Evolutionary conservation across 306 rosid genomes (phyloP), one percentile per base, ranked within the genome.

Genomic region (Abrus precatorius): DNA sequence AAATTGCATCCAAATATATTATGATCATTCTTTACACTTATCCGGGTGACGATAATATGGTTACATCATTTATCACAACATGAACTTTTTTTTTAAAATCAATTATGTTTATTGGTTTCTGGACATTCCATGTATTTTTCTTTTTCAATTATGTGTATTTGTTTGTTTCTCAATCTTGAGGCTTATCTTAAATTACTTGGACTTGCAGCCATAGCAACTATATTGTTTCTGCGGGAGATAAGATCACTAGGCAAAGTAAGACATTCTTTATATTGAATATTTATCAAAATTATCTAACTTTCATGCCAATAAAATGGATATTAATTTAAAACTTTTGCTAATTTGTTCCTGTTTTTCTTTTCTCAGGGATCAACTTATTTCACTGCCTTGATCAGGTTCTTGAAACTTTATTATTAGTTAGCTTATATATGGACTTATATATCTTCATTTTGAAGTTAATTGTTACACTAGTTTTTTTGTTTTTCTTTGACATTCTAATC

Each of bases 341-440:
- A 30, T 76, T 81, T 61, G 29, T 70, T 88, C 29, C 32, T 75
- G 70, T 53, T 86, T 78, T 86, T 71, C 66, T 75, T 77, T 73
- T 66, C 71, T 73, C 93, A 96, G 99, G 89, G 91, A 59, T 79
- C 94, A 30, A 82, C 92, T 50, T 49, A 75, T 57, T 45, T 88
- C 67, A 87, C 93, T 36, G 82, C 97, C 75, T 74, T 84, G 75
- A 84, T 92, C 99, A 96, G 99, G 99, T 96, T 78, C 69, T 60
- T 86, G 64, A 56, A 69, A 73, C 67, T 67, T 74, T 45, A 36
- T 45, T 56, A 9, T 67, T 72, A n/a, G 44, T 79, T 72, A 59
- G 61, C 30, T 81, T 72, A 29, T n/a, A 50, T 44, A 27, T 70
- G 9, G 32, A 65, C 59, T 52, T 73, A 38, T 56, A 74, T 32